Evolutionary conservation across 2,329 filamentous ascomycete genomes (phyloP), one percentile per base, ranked within the genome.

Genomic region (Nigrospora osmanthi): DNA sequence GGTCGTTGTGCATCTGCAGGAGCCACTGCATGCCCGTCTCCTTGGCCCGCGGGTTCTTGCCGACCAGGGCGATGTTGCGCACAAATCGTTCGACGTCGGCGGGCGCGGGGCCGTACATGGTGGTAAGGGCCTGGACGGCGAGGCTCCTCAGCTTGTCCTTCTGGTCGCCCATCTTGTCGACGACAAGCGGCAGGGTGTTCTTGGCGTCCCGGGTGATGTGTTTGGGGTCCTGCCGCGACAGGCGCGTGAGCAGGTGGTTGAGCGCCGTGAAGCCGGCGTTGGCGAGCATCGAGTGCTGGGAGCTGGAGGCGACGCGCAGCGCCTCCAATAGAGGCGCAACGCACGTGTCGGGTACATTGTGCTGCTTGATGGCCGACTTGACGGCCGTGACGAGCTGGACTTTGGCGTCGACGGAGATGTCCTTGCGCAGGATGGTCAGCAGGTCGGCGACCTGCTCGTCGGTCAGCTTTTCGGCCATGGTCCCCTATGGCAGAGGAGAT

Each of bases 311-410:
- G 43, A 81, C 69, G 51, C 85, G 84, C 57, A 94, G 74, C 51
- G 84, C 87, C 49, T 96, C 89, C 66, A 95, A 94, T 51, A 95
- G 80, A 47, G 80, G 73, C 23, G 80, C 68, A 55, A 94, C 78
- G 56, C 75, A 78, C 44, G 68, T 66, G 53, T 94, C 88, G 49
- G 89, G 88, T 38, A 95, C 87, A 69, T 89, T 89, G 62, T 87
- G 85, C 65, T 95, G 89, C 66, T 95, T 95, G 73, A 95, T 95
- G 62, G 82, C 80, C 37, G 87, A 89, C 68, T 95, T 95, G 66
- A 90, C 72, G 57, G 72, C 75, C 48, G 81, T 87, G 55, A 95
- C 79, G 44, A 79, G 76, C 52, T 80, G 72, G 51, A 89, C 75
- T 61, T 89, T 89, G 42, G 74, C 67, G 57, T 90, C 85, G 55